Base-by-base conservation (phyloP, 441 rosid genomes). In the Adansonia rubrostipa region DNA sequence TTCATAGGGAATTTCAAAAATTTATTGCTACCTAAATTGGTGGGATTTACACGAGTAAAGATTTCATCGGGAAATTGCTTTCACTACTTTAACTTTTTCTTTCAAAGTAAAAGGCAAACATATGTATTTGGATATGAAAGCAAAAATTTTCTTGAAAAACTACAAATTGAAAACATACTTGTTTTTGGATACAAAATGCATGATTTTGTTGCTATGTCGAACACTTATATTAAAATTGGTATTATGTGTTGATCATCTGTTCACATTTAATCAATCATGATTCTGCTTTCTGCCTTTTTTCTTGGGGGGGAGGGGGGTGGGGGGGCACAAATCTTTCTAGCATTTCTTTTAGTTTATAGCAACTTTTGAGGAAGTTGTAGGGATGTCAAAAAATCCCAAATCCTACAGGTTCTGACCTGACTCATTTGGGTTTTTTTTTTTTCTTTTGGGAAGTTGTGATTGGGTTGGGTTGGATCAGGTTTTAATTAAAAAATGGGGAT, bases 11-110 rank as follows among this genome's bases (percentile, higher is more conserved):
- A 67, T 44, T 19, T 67, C n/a, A 11, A 68, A 68, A 68, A 1
- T 7, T 9, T 68, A 68, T 19, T 68, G 54, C 72, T 68, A 20
- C 40, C 71, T 47, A 45, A 47, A 68, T 6, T 47, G 40, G 40
- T 45, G 57, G 57, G 24, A 47, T 11, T 47, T 53, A 11, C 72
- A 68, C 5, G 7, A 65, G 51, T 42, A n/a, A 20, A 28, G 9
- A 6, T 67, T 67, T 67, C 14, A 67, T 19, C 5, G 36, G 33
- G n/a, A 67, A 44, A 45, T 67, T 67, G 54, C 36, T 45, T 19
- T 45, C 0, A 6, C 54, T n/a, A 17, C 53, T 17, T 19, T 47
- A 5, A n/a, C 5, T 5, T 5, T 47, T 20, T 15, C 57, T 47
- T 67, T 47, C 56, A 19, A 68, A 67, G 33, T 19, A 45, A 44